Evolutionary conservation across 2,329 filamentous ascomycete genomes (phyloP).

Genomic region (Calonectria pteridis): DNA sequence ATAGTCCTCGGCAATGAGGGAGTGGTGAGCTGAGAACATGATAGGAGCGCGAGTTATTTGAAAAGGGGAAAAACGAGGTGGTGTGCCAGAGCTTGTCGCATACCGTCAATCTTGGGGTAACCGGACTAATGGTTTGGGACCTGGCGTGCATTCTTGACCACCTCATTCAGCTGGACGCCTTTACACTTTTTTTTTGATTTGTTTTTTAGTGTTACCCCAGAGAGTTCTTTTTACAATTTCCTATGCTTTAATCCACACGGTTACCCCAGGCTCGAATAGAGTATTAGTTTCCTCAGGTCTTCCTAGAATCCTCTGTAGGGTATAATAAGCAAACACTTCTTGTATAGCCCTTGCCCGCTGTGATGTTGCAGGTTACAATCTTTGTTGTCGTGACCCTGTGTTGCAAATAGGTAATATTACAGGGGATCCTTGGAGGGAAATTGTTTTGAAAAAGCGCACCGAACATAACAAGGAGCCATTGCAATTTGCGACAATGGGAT

Average conservation of each 20-base stretch:
- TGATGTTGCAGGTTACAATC: not conserved
- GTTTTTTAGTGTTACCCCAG: conserved; percentile 53
- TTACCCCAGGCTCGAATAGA: conserved; percentile 49
- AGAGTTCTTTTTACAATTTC: conserved; percentile 51
- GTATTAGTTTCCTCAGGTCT: conserved; percentile 45
- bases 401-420: not conserved
- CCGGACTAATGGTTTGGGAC: conserved; percentile 8
- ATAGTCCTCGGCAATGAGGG: conserved; percentile 28
- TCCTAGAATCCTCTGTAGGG: conserved; percentile 38
- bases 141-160: conserved; percentile 24
- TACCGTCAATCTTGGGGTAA: conserved; percentile 4
- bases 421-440: not conserved
- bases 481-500: not conserved
- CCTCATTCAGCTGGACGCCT: conserved; percentile 34
- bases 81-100: conserved; percentile 20
- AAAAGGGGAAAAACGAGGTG: conserved; percentile 19
- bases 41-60: conserved; percentile 30
- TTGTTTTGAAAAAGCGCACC: not conserved
- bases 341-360: not conserved
- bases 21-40: conserved; percentile 39
- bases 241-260: conserved; percentile 55
- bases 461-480: not conserved
- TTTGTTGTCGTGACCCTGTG: not conserved
- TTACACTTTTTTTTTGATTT: conserved; percentile 50
- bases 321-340: conserved; percentile 23